phyloP scores from a whole-genome alignment of 306 rosid genomes.

The Bauhinia variegata region DNA sequence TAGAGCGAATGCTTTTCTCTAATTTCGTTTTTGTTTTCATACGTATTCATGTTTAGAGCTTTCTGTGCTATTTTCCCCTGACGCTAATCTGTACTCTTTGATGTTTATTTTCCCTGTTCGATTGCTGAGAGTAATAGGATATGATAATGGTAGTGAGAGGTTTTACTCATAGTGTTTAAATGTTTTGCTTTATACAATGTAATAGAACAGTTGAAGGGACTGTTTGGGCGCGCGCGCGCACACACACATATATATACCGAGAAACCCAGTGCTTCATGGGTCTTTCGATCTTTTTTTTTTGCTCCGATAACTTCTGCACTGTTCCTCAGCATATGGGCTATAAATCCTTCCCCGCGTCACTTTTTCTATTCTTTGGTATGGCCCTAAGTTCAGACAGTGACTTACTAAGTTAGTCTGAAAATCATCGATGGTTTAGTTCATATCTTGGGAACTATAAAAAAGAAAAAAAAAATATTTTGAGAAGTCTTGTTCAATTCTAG shows the following conservation, averaged over 20 bases:
- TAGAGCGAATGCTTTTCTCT: not conserved
- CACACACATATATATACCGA: conserved; percentile 24
- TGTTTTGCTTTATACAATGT: not conserved
- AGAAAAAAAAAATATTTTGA: not conserved
- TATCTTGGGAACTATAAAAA: not conserved
- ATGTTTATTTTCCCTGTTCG: conserved; percentile 2
- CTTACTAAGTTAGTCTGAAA: not conserved
- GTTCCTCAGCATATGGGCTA: too few species aligned
- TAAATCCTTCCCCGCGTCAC: too few species aligned
- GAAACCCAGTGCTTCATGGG: conserved; percentile 8
- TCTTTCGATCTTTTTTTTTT: not conserved
- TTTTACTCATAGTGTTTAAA: conserved; percentile 19
- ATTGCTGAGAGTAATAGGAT: conserved; percentile 8
- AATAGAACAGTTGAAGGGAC: conserved; percentile 6
- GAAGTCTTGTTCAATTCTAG: not conserved
- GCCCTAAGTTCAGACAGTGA: conserved; percentile 6
- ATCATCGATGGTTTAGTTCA: not conserved
- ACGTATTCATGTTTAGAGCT: conserved; percentile 7
- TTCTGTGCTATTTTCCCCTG: not conserved
- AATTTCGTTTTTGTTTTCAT: not conserved
- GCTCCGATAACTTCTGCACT: too few species aligned
- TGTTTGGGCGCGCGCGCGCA: conserved; percentile 3
- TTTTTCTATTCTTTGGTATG: not conserved
- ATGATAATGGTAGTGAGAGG: not conserved
- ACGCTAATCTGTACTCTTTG: not conserved